phyloP scores from a whole-genome alignment of 2,329 filamentous ascomycete species.

The Apiospora marii region DNA sequence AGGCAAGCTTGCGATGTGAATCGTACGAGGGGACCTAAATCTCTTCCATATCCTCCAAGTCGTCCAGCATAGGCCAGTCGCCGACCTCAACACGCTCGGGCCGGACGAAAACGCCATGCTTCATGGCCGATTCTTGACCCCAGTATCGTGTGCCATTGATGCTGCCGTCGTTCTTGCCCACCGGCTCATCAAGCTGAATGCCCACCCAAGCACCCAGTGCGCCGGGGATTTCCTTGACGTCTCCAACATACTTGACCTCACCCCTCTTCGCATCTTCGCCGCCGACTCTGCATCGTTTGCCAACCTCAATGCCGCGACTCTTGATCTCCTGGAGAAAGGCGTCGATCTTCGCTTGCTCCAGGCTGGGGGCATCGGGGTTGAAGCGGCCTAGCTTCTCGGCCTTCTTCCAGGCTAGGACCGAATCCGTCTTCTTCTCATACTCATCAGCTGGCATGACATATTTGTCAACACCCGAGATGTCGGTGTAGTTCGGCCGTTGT shows the following conservation, averaged over 20 bases:
- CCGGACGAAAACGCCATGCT: slow-evolving; percentile 80
- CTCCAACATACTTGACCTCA: slow-evolving; percentile 74
- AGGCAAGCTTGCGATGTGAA: background rate
- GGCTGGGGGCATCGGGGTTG: slow-evolving; percentile 80
- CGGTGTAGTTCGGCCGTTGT: slow-evolving; percentile 80
- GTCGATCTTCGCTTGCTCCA: slow-evolving; percentile 75
- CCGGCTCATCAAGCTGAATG: slow-evolving; percentile 78
- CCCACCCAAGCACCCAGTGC: slow-evolving; percentile 75
- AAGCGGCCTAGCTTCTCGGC: slow-evolving; percentile 95
- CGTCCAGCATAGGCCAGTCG: slow-evolving; percentile 74
- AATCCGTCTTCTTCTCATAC: slow-evolving; percentile 87
- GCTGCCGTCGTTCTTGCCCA: slow-evolving; percentile 83
- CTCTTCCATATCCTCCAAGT: slow-evolving; percentile 81
- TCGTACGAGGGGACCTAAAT: slow-evolving; percentile 52
- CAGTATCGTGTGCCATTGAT: slow-evolving; percentile 75
- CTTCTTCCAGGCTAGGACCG: slow-evolving; percentile 95
- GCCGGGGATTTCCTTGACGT: slow-evolving; percentile 76
- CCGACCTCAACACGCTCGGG: slow-evolving; percentile 81
- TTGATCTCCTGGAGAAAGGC: slow-evolving; percentile 75
- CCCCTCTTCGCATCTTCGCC: slow-evolving; percentile 75
- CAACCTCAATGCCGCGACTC: slow-evolving; percentile 70
- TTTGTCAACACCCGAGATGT: slow-evolving; percentile 84
- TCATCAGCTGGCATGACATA: slow-evolving; percentile 86
- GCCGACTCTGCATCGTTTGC: slow-evolving; percentile 70
- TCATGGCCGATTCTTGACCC: slow-evolving; percentile 67